Evolutionary conservation across 2,329 filamentous ascomycete genomes (phyloP).

Genomic region (Aureobasidium sp.): DNA sequence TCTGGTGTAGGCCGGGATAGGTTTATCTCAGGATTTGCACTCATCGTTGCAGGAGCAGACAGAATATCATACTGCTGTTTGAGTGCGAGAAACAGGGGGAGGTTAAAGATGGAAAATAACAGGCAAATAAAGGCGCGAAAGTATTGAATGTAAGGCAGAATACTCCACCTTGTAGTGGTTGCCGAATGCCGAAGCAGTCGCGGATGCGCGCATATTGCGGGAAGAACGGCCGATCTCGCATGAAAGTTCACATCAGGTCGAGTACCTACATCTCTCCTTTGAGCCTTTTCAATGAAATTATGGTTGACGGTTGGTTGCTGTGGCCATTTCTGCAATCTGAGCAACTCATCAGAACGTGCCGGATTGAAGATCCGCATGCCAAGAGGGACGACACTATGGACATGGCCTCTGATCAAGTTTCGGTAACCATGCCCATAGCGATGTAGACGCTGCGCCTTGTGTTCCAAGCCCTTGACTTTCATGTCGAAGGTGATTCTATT

Average conservation of each 20-base stretch:
- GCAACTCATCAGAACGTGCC: background rate
- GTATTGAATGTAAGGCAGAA: background rate
- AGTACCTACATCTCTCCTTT: background rate
- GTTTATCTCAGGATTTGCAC: conserved; percentile 10
- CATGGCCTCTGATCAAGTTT: background rate
- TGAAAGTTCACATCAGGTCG: background rate
- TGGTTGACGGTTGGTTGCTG: background rate
- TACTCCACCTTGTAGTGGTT: conserved; percentile 6
- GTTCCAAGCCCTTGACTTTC: background rate
- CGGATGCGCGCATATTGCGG: background rate
- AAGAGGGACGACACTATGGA: background rate
- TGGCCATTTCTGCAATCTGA: background rate
- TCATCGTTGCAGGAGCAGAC: conserved; percentile 1
- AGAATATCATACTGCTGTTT: background rate
- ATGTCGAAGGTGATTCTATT: background rate
- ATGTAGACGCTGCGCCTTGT: background rate
- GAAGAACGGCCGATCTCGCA: conserved; percentile 3
- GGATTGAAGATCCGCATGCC: background rate
- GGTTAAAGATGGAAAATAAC: background rate
- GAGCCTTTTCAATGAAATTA: background rate
- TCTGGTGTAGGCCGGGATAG: background rate
- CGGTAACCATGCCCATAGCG: background rate
- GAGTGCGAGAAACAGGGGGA: background rate
- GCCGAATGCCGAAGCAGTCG: conserved; percentile 7
- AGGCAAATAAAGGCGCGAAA: background rate